Evolutionary conservation across 139 green algal species (phyloP).

Genomic region (Chlorella sp.): DNA sequence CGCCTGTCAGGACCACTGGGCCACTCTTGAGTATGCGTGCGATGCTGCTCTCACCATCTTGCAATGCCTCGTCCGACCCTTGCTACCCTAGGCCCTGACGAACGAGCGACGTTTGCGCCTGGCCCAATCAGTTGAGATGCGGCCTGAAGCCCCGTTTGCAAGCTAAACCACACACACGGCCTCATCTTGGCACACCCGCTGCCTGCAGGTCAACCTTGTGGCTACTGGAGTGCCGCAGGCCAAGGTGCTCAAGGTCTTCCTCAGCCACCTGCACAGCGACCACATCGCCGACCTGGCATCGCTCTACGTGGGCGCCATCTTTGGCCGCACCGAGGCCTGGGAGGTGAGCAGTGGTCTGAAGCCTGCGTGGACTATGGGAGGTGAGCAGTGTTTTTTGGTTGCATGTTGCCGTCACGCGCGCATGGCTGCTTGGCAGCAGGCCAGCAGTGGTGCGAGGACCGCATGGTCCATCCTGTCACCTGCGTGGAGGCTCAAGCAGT

Average conservation of each 20-base stretch:
- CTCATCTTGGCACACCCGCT: slow-evolving; percentile 37
- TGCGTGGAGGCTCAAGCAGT: too few species aligned
- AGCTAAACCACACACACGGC: slow-evolving; percentile 30
- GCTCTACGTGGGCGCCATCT: slow-evolving; percentile 40
- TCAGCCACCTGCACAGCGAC: slow-evolving; percentile 40
- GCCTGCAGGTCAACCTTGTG: slow-evolving; percentile 29
- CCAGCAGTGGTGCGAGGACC: too few species aligned
- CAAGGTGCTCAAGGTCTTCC: slow-evolving; percentile 23
- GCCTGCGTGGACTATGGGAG: too few species aligned
- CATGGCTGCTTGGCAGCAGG: too few species aligned
- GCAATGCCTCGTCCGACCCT: too few species aligned
- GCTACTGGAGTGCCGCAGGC: slow-evolving; percentile 20
- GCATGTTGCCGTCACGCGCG: too few species aligned
- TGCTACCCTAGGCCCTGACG: too few species aligned
- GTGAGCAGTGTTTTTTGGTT: too few species aligned
- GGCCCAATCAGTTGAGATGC: slow-evolving; percentile 9
- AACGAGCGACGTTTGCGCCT: not conserved
- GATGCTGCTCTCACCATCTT: too few species aligned
- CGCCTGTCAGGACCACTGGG: not conserved
- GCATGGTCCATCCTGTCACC: too few species aligned
- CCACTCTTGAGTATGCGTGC: not conserved
- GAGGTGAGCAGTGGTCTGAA: too few species aligned
- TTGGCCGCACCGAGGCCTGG: slow-evolving; percentile 28
- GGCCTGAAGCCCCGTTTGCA: slow-evolving; percentile 28
- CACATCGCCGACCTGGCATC: slow-evolving; percentile 39